phyloP scores from a whole-genome alignment of 2,329 filamentous ascomycete species.

The Aspergillus sp. region DNA sequence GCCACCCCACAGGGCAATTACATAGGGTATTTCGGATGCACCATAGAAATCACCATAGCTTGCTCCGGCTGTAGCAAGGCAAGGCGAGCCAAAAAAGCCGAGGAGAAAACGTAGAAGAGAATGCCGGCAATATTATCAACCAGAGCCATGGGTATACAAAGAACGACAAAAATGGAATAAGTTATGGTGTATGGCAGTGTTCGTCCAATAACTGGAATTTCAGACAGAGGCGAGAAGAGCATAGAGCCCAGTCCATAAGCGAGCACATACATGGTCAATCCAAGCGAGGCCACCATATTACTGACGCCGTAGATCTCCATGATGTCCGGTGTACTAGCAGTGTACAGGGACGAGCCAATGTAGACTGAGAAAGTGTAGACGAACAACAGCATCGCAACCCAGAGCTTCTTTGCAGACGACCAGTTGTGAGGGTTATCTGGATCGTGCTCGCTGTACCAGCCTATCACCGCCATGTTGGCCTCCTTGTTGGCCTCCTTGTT shows the following conservation, averaged over 20 bases:
- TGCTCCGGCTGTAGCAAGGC: conserved; percentile 48
- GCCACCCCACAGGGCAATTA: no score
- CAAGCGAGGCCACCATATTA: neutral
- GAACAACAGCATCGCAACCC: conserved; percentile 15
- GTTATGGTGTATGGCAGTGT: neutral
- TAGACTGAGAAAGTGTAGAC: neutral
- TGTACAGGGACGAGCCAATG: neutral
- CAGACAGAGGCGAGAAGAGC: neutral
- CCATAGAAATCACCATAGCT: neutral
- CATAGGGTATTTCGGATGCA: no score
- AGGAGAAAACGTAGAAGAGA: conserved; percentile 53
- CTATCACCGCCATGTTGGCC: neutral
- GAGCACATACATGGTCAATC: neutral
- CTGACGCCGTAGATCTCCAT: neutral
- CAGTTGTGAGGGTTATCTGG: conserved; percentile 34
- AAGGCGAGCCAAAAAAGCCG: conserved; percentile 43
- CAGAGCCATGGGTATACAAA: neutral
- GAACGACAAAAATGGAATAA: neutral
- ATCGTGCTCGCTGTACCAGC: conserved; percentile 16
- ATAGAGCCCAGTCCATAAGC: neutral
- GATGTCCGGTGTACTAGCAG: neutral
- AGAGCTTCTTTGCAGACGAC: conserved; percentile 29
- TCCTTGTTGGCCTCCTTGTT: no score
- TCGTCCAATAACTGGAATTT: neutral
- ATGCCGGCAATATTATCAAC: conserved; percentile 26